phyloP scores from a whole-genome alignment of 202 grass and related monocot genomes.

The Setaria viridis region DNA sequence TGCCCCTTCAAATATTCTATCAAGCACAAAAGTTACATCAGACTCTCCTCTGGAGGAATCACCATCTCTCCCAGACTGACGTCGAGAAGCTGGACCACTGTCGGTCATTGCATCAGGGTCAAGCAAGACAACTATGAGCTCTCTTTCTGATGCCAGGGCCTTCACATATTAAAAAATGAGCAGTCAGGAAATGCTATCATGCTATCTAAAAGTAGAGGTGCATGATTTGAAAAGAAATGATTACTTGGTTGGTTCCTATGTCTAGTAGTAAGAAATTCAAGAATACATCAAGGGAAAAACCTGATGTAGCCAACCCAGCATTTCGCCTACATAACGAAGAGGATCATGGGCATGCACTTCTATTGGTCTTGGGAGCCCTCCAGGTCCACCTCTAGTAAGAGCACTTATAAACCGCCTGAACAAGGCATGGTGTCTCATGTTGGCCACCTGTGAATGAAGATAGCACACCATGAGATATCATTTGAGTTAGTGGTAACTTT shows the following conservation, averaged over 20 bases:
- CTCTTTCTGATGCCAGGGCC: slow-evolving; percentile 98
- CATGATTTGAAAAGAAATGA: slow-evolving; percentile 35
- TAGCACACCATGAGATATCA: slow-evolving; percentile 25
- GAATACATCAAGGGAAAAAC: slow-evolving; percentile 49
- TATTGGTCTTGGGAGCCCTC: slow-evolving; percentile 93
- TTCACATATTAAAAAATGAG: slow-evolving; percentile 49
- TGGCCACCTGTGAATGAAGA: slow-evolving; percentile 76
- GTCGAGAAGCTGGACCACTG: slow-evolving; percentile 60
- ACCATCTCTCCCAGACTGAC: slow-evolving; percentile 67
- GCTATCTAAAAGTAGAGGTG: slow-evolving; percentile 29
- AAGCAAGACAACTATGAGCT: slow-evolving; percentile 83
- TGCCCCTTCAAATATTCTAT: slow-evolving; percentile 99
- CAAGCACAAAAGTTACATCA: slow-evolving; percentile 84
- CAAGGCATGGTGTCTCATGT: slow-evolving; percentile 98
- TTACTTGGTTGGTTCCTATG: slow-evolving; percentile 14
- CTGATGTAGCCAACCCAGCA: slow-evolving; percentile 99
- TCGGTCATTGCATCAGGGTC: slow-evolving; percentile 78
- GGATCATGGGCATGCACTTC: slow-evolving; percentile 99
- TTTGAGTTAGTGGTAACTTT: slow-evolving; percentile 26
- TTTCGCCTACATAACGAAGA: slow-evolving; percentile 96
- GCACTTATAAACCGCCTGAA: slow-evolving; percentile 99
- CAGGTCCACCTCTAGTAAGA: slow-evolving; percentile 95
- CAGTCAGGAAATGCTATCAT: slow-evolving; percentile 30
- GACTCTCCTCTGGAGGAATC: slow-evolving; percentile 70
- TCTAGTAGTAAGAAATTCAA: slow-evolving; percentile 10